Base-by-base conservation (phyloP, 2,329 filamentous ascomycete species). In the Pezicula radicicola region DNA sequence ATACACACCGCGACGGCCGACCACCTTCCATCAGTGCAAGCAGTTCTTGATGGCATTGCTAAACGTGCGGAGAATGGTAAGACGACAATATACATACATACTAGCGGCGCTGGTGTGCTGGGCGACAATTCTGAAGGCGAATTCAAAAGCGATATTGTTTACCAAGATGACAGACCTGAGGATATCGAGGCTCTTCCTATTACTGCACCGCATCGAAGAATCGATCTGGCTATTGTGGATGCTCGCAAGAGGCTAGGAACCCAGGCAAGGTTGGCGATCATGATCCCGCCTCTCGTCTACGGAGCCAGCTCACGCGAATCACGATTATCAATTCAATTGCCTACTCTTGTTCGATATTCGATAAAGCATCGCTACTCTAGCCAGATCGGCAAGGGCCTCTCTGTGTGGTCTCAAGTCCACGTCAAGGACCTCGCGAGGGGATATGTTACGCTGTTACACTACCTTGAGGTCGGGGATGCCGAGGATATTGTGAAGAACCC, bases 1-100 rank as follows among this genome's bases (percentile, higher is more conserved):
- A 65, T 79, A 49, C 75, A 79, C 61, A 76, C 72, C 7, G 76
- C 76, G 12, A 76, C 74, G 4, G 74, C 75, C 4, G 75, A 79
- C 61, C 69, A 79, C 52, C 60, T 74, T 16, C 71, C 72, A 10
- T 73, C 70, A 12, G 75, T 68, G 1, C 56, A 74, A 56, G 73
- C 75, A 15, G 66, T 79, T 12, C 60, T 78, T 4, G 67, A 70
- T 9, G 76, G 74, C 6, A 60, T 79, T 47, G 57, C 67, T 45
- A 57, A 69, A 49, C 69, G 74, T 7, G 68, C 72, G 2, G 55
- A 62, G 2, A 57, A 68, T 33, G 66, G 65, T 10, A 66, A 70
- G 27, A 52, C 52, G 21, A 75, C 73, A 16, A 74, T 75, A 53
- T 79, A 70, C 65, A 76, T 78, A 51, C 76, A 78, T 58, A 79